These are phyloP conservation scores for Sclerotinia nivalis DNA, from an alignment of 2,329 filamentous ascomycete genomes.

Conservation along the genomic window DNA sequence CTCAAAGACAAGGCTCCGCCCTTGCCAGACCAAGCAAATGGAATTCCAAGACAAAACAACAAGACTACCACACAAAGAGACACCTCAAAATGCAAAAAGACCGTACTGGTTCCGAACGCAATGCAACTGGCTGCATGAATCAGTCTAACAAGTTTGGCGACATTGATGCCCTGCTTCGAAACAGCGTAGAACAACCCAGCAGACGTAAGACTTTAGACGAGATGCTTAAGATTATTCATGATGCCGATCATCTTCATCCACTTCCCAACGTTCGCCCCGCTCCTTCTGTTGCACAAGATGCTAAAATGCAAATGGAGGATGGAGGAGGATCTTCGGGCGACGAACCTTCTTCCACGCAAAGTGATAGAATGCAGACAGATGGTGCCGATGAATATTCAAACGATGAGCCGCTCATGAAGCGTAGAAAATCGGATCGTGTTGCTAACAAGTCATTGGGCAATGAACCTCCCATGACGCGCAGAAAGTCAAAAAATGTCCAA, in stretches of 20 bases:
- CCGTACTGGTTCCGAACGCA: constrained; percentile 2
- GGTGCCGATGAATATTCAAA: not conserved
- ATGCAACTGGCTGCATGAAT: not conserved
- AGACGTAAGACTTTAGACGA: not conserved
- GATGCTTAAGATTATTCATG: not conserved
- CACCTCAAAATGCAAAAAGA: not conserved
- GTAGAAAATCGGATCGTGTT: not conserved
- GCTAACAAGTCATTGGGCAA: not conserved
- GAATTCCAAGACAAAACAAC: not conserved
- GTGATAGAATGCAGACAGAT: not conserved
- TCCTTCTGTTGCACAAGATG: not conserved
- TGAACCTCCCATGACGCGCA: not conserved
- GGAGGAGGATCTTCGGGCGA: not conserved
- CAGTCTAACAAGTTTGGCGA: constrained; percentile 19
- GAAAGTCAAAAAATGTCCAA: not conserved
- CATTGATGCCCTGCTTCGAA: not conserved
- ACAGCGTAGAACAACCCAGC: not conserved
- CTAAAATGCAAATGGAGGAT: not conserved
- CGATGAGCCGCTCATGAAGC: not conserved
- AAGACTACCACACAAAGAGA: not conserved
- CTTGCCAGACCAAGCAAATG: constrained; percentile 16
- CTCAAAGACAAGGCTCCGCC: not conserved
- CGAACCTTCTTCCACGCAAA: not conserved
- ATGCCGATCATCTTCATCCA: not conserved
- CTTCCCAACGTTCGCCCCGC: not conserved